Evolutionary conservation across 495 filamentous ascomycete genomes (phyloP), one percentile per base, ranked within the genome.

Genomic region (Penicillium canariense): DNA sequence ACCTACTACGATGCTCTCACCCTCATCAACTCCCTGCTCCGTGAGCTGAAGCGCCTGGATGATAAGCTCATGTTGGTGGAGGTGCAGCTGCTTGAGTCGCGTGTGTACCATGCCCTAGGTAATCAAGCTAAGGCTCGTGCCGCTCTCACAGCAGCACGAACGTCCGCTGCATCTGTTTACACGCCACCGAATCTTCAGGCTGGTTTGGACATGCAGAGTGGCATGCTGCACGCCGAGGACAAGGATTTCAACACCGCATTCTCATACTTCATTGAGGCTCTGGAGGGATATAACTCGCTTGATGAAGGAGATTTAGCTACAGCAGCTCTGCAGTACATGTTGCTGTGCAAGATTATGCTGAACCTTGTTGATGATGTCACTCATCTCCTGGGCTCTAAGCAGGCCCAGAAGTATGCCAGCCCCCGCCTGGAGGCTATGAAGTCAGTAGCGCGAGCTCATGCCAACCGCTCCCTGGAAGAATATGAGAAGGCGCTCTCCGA

Each of bases 1-100:
- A 86, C 91, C 53, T 97, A 96, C 76, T 96, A 96, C 69, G 94
- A 97, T 63, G 91, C 95, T 59, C 85, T 97, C 48, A 95, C 87
- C 17, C 87, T 99, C 63, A 97, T 97, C 82, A 97, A 96, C 77
- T 82, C 86, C 56, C 84, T 99, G 47, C 86, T 99, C 36, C 87
- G 88, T 56, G 94, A 99, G 78, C 84, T 99, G 58, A 97, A 97
- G 79, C 89, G 94, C 46, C 78, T 99, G 61, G 94, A 99, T 69
- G 94, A 99, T 78, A 99, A 99, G 78, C 85, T 97, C 53, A 89
- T 96, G 54, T 79, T 99, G 44, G 94, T 99, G n/a, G 94, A 99
- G 73, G 95, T 99, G 49, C 94, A 99, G 73, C 84, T 99, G 32
- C 84, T 97, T 44, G 94, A 99, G 73, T 96, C 91, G 32, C 85